phyloP scores from a whole-genome alignment of 768 basidiomycete species.

The Pulveroboletus sp. region DNA sequence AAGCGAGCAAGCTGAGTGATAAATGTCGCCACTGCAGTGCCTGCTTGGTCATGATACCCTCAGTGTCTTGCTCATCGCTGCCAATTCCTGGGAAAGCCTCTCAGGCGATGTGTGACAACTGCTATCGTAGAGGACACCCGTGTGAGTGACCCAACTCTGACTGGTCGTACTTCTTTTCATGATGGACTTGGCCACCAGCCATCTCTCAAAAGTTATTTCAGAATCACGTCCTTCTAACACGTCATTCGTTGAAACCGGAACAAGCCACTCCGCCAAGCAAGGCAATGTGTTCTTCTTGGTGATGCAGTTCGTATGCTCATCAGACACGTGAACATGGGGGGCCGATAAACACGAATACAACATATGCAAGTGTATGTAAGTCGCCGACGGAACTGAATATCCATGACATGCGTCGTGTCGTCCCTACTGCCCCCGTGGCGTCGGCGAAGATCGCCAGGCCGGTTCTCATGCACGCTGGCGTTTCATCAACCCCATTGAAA shows the following conservation, averaged over 20 bases:
- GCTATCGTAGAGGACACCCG: too few species aligned
- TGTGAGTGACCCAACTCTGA: too few species aligned
- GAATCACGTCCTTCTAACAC: not conserved
- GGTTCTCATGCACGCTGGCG: slow-evolving; percentile 4
- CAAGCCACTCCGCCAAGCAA: not conserved
- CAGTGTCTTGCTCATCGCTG: too few species aligned
- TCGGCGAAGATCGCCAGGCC: not conserved
- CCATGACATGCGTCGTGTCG: not conserved
- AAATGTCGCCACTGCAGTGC: slow-evolving; percentile 14
- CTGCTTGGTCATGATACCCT: slow-evolving; percentile 5
- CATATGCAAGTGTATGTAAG: not conserved
- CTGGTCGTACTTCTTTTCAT: too few species aligned
- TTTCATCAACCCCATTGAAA: slow-evolving; percentile 5
- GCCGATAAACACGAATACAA: not conserved
- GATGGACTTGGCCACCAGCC: too few species aligned
- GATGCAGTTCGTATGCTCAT: not conserved
- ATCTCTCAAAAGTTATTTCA: too few species aligned
- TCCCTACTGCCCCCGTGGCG: not conserved
- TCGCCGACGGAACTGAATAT: not conserved
- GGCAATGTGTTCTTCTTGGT: too few species aligned
- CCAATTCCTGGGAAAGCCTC: too few species aligned
- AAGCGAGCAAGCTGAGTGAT: slow-evolving; percentile 13
- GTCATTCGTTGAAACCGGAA: not conserved
- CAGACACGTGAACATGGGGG: slow-evolving; percentile 1
- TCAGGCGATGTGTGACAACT: too few species aligned